Evolutionary conservation across 2,329 filamentous ascomycete genomes (phyloP).

Genomic region (Microdochium nivale): DNA sequence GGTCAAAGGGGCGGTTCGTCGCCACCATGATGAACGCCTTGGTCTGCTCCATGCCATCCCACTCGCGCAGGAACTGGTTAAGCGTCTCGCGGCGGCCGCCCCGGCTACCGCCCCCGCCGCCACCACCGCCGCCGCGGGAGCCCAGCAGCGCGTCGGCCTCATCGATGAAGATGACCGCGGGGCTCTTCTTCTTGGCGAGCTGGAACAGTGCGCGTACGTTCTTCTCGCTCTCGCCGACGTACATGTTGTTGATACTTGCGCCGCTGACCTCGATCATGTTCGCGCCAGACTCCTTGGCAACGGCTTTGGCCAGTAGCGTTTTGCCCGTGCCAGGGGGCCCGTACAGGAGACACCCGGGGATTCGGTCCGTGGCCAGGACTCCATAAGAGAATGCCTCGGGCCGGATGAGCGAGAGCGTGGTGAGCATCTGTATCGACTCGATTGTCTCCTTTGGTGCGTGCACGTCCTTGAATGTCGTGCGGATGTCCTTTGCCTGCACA

Average conservation of each 20-base stretch:
- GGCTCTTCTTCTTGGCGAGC: constrained; percentile 81
- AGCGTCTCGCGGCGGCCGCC: constrained; percentile 79
- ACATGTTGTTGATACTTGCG: constrained; percentile 91
- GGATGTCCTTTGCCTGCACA: constrained; percentile 71
- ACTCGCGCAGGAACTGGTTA: constrained; percentile 94
- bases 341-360: constrained; percentile 81
- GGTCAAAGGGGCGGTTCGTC: constrained; percentile 89
- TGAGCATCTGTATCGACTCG: constrained; percentile 80
- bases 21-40: constrained; percentile 97
- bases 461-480: constrained; percentile 80
- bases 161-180: constrained; percentile 93
- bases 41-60: constrained; percentile 79
- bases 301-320: constrained; percentile 60
- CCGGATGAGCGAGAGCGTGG: constrained; percentile 74
- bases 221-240: constrained; percentile 92
- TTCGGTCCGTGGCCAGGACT: constrained; percentile 82
- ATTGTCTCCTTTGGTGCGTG: constrained; percentile 76
- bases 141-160: constrained; percentile 92
- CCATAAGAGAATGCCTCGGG: constrained; percentile 96
- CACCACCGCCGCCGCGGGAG: constrained; percentile 58
- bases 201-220: constrained; percentile 89
- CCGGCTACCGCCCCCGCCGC: constrained; percentile 40
- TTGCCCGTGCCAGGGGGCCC: constrained; percentile 78
- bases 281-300: constrained; percentile 59
- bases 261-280: constrained; percentile 82